Conservation (phyloP, 179 eudicot genomes). For the Camellia oleifera region DNA sequence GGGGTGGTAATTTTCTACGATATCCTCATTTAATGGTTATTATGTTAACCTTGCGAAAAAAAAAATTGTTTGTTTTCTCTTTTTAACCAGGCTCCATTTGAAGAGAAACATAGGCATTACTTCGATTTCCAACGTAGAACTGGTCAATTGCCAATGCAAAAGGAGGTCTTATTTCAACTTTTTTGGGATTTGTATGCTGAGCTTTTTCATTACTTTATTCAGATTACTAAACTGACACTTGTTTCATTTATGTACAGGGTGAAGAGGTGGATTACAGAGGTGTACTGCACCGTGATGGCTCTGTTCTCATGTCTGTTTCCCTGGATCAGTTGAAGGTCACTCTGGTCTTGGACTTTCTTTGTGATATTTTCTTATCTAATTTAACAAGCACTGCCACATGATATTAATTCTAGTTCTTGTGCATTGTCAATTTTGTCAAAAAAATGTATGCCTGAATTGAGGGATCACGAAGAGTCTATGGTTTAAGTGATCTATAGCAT, state of each 20-base stretch:
- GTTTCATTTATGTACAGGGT: slow-evolving; percentile 44
- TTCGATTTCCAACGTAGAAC: slow-evolving; percentile 93
- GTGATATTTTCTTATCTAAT: not conserved
- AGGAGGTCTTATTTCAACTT: slow-evolving; percentile 52
- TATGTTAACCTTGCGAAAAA: not conserved
- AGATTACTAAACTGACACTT: slow-evolving; percentile 8
- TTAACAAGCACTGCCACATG: not conserved
- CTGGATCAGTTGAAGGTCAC: slow-evolving; percentile 81
- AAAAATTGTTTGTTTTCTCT: slow-evolving; percentile 8
- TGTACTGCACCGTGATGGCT: slow-evolving; percentile 97
- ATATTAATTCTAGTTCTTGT: not conserved
- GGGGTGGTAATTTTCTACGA: slow-evolving; percentile 73
- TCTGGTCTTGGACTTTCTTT: not conserved
- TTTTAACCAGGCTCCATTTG: slow-evolving; percentile 73
- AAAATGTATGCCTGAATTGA: not conserved
- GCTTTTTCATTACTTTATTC: not conserved
- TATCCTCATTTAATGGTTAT: not conserved
- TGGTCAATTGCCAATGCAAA: slow-evolving; percentile 86
- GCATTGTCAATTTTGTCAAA: not conserved
- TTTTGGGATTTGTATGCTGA: not conserved
- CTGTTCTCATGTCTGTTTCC: slow-evolving; percentile 90
- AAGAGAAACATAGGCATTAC: slow-evolving; percentile 89
- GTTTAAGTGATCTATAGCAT: not conserved
- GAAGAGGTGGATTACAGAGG: slow-evolving; percentile 96
- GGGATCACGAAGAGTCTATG: not conserved